phyloP scores from a whole-genome alignment of 1,284 basidiomycete species.

The Ganoderma sinense region DNA sequence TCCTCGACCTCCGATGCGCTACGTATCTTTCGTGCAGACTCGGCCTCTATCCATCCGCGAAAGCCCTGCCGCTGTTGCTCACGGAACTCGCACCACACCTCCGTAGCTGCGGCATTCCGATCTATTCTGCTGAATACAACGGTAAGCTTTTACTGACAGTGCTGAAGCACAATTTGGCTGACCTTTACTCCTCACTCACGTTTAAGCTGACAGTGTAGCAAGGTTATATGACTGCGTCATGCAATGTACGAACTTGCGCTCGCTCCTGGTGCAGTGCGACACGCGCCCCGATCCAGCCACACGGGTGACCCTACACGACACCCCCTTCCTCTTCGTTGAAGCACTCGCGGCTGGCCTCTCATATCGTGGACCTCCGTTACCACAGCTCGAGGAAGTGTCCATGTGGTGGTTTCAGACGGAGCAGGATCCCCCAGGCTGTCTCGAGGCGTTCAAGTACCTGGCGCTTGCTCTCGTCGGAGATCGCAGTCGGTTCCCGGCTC shows the following conservation, averaged over 20 bases:
- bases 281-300: not conserved
- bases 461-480: not conserved
- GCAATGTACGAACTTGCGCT: not conserved
- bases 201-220: not conserved
- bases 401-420: not conserved
- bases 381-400: not conserved
- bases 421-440: not conserved
- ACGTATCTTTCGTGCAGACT: not conserved
- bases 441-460: not conserved
- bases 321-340: not conserved
- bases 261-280: not conserved
- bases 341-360: not conserved
- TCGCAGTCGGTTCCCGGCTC: not conserved
- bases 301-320: not conserved
- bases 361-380: not conserved
- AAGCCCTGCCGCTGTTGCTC: not conserved
- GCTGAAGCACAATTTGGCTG: not conserved
- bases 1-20: not conserved
- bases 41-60: not conserved
- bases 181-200: not conserved
- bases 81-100: not conserved
- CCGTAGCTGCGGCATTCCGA: not conserved
- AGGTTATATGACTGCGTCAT: not conserved
- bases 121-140: not conserved
- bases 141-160: not conserved